phyloP scores from a whole-genome alignment of 2,329 filamentous ascomycete genomes.

The Alternaria ventricosa region DNA sequence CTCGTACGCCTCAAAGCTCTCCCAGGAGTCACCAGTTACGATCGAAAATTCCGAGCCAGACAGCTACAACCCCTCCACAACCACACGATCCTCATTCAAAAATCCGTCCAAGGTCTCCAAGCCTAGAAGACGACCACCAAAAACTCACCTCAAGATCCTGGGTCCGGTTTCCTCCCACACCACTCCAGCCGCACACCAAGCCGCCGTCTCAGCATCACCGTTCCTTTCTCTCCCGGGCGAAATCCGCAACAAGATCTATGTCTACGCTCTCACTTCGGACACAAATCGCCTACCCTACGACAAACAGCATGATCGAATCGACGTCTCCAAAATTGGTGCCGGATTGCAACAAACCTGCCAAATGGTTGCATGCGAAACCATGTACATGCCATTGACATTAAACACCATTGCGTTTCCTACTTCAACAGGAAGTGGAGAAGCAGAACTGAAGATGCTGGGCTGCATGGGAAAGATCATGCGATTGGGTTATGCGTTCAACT shows the following conservation, averaged over 20 bases:
- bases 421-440: neutral
- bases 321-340: conserved; percentile 15
- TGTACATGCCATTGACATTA: conserved; percentile 12
- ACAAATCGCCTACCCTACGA: conserved; percentile 8
- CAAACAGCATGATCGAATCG: conserved; percentile 9
- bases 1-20: neutral
- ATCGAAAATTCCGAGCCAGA: neutral
- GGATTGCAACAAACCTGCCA: conserved; percentile 22
- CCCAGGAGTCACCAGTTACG: neutral
- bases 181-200: neutral
- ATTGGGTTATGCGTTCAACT: neutral
- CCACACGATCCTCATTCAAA: neutral
- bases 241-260: conserved; percentile 18
- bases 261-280: conserved; percentile 12
- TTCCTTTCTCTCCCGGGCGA: conserved; percentile 21
- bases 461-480: neutral
- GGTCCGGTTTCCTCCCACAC: neutral
- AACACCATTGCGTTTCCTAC: conserved; percentile 14
- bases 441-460: neutral
- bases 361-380: conserved; percentile 17
- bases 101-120: neutral
- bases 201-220: neutral
- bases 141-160: conserved; percentile 6
- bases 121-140: neutral
- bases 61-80: too few relatives aligned